These are phyloP conservation scores for Piper longum DNA, from an alignment of 164 flowering plant genomes.

Conservation along the genomic window DNA sequence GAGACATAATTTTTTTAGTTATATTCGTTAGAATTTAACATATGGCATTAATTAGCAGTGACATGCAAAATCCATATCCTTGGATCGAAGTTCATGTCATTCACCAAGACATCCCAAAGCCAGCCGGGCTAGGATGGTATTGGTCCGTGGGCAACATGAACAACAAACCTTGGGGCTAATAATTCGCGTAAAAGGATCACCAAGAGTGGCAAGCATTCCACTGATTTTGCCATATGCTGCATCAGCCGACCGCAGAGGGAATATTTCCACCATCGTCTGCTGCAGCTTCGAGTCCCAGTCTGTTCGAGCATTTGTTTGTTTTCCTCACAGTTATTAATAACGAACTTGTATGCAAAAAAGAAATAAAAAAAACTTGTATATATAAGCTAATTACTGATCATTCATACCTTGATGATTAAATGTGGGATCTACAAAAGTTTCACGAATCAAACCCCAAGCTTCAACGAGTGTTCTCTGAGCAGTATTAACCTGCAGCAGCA, in stretches of 20 bases:
- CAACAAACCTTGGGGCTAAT: constrained; percentile 80
- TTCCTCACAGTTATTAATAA: no score
- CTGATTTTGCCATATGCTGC: constrained; percentile 83
- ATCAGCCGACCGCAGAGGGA: constrained; percentile 82
- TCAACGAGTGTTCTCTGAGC: constrained; percentile 94
- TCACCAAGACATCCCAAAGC: neutral
- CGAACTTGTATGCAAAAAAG: neutral
- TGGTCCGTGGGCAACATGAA: neutral
- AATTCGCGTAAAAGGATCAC: constrained; percentile 90
- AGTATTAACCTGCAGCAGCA: constrained; percentile 53
- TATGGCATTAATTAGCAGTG: neutral
- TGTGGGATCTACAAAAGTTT: constrained; percentile 82
- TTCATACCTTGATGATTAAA: constrained; percentile 86
- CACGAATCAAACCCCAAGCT: constrained; percentile 94
- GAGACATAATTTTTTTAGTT: neutral
- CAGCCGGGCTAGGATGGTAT: neutral
- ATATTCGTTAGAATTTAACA: neutral
- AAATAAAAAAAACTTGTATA: neutral
- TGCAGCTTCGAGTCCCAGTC: constrained; percentile 95
- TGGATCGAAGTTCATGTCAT: neutral
- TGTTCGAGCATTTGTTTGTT: constrained; percentile 12
- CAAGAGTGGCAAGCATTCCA: constrained; percentile 89
- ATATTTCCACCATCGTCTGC: constrained; percentile 97
- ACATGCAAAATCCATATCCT: neutral
- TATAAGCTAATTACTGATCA: neutral